Evolutionary conservation across 2,329 filamentous ascomycete species (phyloP).

Genomic region (Nothophoma quercina): DNA sequence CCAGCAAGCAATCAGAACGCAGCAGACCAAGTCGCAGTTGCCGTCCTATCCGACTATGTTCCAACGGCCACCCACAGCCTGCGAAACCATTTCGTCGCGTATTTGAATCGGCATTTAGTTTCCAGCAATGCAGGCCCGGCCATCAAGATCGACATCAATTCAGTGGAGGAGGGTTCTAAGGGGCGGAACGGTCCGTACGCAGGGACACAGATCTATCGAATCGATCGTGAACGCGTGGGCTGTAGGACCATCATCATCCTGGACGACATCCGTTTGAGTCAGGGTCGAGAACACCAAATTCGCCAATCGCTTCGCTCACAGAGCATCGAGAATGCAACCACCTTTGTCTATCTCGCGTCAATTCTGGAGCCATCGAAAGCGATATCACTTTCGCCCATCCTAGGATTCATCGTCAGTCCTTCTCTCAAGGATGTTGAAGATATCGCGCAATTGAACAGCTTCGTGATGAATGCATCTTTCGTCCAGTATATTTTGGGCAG

Average conservation of each 20-base stretch:
- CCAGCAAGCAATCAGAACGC: slow-evolving; percentile 23
- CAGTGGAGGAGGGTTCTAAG: slow-evolving; percentile 3
- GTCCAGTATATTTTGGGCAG: slow-evolving; percentile 28
- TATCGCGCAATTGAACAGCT: slow-evolving; percentile 21
- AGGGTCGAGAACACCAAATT: slow-evolving; percentile 24
- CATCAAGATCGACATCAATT: slow-evolving; percentile 29
- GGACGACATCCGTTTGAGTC: slow-evolving; percentile 27
- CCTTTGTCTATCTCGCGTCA: slow-evolving; percentile 30
- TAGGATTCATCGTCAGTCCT: slow-evolving; percentile 26
- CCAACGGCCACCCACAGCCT: slow-evolving; percentile 33
- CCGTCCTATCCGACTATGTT: slow-evolving; percentile 32
- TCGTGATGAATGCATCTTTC: slow-evolving; percentile 32
- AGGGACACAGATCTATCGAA: slow-evolving; percentile 18
- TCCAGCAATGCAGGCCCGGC: slow-evolving; percentile 26
- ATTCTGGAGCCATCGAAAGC: slow-evolving; percentile 13
- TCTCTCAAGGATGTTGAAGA: slow-evolving; percentile 29
- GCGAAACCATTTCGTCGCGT: slow-evolving; percentile 33
- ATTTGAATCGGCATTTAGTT: slow-evolving; percentile 32
- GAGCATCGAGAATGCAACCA: slow-evolving; percentile 19
- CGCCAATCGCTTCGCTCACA: slow-evolving; percentile 17
- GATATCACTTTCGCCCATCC: slow-evolving; percentile 17
- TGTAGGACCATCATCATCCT: slow-evolving; percentile 24
- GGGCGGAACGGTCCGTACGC: slow-evolving; percentile 20
- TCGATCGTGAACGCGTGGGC: slow-evolving; percentile 26
- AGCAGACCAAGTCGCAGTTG: slow-evolving; percentile 28